A percentile compares a stretch with the other conserved stretches of the same genome.
These are phyloP conservation scores for Aspergillus sp. DNA, from an alignment of 2,329 filamentous ascomycete genomes.

Conservation along the genomic window DNA sequence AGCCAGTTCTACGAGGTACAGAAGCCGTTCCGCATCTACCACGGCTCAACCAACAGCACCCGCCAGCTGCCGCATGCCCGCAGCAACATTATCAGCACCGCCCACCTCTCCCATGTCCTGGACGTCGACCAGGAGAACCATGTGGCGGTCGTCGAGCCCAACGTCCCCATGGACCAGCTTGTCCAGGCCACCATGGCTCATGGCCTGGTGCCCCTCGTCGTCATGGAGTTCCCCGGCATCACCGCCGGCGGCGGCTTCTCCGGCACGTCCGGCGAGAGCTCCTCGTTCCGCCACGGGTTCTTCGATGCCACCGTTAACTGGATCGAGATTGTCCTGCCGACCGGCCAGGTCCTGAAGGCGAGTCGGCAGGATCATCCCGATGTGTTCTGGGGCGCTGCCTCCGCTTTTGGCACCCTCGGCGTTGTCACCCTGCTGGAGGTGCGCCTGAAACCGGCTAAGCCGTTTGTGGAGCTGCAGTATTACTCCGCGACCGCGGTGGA, in stretches of 20 bases:
- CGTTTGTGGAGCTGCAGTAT: slow-evolving; percentile 55
- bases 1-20: slow-evolving; percentile 39
- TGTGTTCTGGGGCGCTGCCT: slow-evolving; percentile 51
- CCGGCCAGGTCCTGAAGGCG: slow-evolving; percentile 46
- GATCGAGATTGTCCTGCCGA: slow-evolving; percentile 54
- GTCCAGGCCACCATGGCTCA: slow-evolving; percentile 48
- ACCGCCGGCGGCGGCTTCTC: slow-evolving; percentile 59
- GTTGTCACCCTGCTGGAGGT: slow-evolving; percentile 54
- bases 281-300: slow-evolving; percentile 56
- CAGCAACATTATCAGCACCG: slow-evolving; percentile 56
- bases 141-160: slow-evolving; percentile 59
- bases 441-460: slow-evolving; percentile 44
- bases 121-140: slow-evolving; percentile 43
- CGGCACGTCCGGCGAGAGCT: slow-evolving; percentile 58
- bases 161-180: slow-evolving; percentile 58
- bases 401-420: slow-evolving; percentile 52
- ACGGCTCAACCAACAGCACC: slow-evolving; percentile 70
- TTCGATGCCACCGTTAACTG: slow-evolving; percentile 55
- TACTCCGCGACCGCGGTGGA: slow-evolving; percentile 43
- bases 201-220: slow-evolving; percentile 53
- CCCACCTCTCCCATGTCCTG: slow-evolving; percentile 53
- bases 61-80: slow-evolving; percentile 41
- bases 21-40: slow-evolving; percentile 62
- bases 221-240: slow-evolving; percentile 64
- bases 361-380: slow-evolving; percentile 42